phyloP scores from a whole-genome alignment of 1,284 basidiomycete species.

The Ceratobasidium sp. region DNA sequence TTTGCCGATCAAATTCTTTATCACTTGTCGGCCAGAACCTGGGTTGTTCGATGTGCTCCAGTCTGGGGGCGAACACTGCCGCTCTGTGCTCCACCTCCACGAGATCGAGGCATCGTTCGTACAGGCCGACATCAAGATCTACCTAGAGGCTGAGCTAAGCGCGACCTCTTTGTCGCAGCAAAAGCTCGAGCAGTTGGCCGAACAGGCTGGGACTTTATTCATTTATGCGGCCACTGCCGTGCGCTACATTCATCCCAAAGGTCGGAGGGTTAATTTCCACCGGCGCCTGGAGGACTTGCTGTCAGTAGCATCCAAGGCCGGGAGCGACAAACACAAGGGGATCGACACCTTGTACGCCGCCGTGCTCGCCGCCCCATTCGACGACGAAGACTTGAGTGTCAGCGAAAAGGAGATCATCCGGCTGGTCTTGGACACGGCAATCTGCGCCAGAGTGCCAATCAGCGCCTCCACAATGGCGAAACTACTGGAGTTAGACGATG shows the following conservation, averaged over 20 bases:
- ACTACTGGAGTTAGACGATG: not conserved
- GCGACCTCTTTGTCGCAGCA: not conserved
- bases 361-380: too few relatives aligned
- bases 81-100: conserved; percentile 6
- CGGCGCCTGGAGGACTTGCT: too few relatives aligned
- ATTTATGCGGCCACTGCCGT: conserved; percentile 16
- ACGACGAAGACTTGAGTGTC: too few relatives aligned
- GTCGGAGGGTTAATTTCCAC: not conserved
- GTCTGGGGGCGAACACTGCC: not conserved
- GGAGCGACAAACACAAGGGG: too few relatives aligned
- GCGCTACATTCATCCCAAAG: not conserved
- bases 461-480: not conserved
- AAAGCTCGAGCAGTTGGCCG: not conserved
- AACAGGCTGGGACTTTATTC: not conserved
- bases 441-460: not conserved
- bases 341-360: too few relatives aligned
- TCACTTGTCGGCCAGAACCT: conserved; percentile 10
- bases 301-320: too few relatives aligned
- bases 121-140: conserved; percentile 18
- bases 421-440: too few relatives aligned
- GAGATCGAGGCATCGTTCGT: conserved; percentile 23
- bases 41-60: not conserved
- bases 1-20: conserved; percentile 31
- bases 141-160: not conserved
- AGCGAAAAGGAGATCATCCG: too few relatives aligned